These are phyloP conservation scores for Hibiscus mutabilis DNA, from an alignment of 345 rosid genomes.

Conservation along the genomic window DNA sequence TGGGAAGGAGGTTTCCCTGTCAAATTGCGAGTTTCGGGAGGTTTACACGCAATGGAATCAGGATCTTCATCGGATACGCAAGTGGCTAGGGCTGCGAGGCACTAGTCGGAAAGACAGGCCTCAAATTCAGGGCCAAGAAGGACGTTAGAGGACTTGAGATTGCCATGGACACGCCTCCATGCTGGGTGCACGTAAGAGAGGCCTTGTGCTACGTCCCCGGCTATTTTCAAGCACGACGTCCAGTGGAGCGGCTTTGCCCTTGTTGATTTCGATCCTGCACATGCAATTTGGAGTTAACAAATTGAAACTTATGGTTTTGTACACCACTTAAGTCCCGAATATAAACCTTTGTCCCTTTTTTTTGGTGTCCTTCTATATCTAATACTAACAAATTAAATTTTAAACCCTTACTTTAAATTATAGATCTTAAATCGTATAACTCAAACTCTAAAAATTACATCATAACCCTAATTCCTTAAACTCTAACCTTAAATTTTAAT, in stretches of 20 bases:
- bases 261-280: constrained; percentile 70
- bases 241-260: no score
- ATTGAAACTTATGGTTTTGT: background rate
- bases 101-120: constrained; percentile 73
- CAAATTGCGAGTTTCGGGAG: constrained; percentile 53
- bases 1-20: constrained; percentile 61
- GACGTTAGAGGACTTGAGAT: constrained; percentile 74
- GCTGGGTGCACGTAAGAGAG: constrained; percentile 92
- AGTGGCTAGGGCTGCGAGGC: constrained; percentile 46
- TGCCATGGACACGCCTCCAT: constrained; percentile 87
- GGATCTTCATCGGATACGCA: constrained; percentile 31
- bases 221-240: no score
- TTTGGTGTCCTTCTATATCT: no score
- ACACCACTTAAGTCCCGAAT: background rate
- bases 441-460: no score
- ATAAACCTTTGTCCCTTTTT: no score
- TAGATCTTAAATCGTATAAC: no score
- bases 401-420: no score
- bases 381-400: no score
- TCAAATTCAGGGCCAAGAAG: constrained; percentile 86
- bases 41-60: constrained; percentile 33
- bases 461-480: no score
- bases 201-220: constrained; percentile 90
- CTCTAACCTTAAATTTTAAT: no score
- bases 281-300: background rate